phyloP scores from a whole-genome alignment of 164 flowering plant species.

The Annona squamosa region DNA sequence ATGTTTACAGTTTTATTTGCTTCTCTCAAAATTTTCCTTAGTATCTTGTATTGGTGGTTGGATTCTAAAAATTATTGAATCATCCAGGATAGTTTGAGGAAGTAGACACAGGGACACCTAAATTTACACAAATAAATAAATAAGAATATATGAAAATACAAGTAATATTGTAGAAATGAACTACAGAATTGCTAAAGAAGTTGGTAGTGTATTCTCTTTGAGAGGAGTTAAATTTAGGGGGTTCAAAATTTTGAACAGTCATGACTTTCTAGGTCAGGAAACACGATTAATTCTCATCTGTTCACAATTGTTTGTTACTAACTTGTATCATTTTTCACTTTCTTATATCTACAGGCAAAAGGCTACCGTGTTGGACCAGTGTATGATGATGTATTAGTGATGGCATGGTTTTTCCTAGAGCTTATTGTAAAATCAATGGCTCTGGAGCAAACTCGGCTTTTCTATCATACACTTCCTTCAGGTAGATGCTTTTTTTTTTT shows the following conservation, averaged over 20 bases:
- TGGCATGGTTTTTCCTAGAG: slow-evolving; percentile 99
- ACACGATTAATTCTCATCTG: neutral
- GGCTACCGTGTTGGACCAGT: slow-evolving; percentile 99
- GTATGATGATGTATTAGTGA: slow-evolving; percentile 96
- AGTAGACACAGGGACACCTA: too few species aligned
- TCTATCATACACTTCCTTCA: slow-evolving; percentile 69
- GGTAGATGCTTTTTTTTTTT: slow-evolving; percentile 32
- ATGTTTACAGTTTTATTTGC: neutral
- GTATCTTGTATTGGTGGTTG: too few species aligned
- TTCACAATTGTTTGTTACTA: neutral
- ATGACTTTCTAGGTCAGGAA: too few species aligned
- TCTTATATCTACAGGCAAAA: slow-evolving; percentile 66
- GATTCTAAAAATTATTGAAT: too few species aligned
- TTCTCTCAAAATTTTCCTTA: neutral
- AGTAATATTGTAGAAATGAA: too few species aligned
- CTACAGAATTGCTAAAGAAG: too few species aligned
- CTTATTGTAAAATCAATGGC: slow-evolving; percentile 96
- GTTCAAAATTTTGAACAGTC: too few species aligned
- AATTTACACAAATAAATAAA: too few species aligned
- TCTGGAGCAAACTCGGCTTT: slow-evolving; percentile 82
- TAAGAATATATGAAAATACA: too few species aligned
- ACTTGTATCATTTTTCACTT: neutral
- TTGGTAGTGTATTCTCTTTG: too few species aligned
- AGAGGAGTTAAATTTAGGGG: too few species aligned
- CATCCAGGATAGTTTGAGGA: too few species aligned